Evolutionary conservation across 257 asterid species (phyloP), one percentile per base, ranked within the genome.

Genomic region (Solanum neorickii): DNA sequence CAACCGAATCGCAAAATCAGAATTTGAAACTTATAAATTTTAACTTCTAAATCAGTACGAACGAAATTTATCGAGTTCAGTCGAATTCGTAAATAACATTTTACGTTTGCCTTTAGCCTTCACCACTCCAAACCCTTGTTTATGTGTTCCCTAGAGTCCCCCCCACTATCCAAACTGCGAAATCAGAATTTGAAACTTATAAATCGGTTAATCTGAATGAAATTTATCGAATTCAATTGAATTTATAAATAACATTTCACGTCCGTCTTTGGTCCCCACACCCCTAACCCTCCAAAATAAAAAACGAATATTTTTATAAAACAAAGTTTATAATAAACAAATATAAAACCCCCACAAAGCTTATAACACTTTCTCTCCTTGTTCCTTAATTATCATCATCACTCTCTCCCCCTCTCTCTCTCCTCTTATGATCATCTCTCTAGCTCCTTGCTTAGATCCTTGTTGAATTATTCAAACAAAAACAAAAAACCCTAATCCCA

Each of bases 401-500:
- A 60, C 78, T 65, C 85, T 74, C 85, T 3, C n/a, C 7, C 59
- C 62, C 25, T 60, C 18, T 20, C 69, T 84, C 74, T 15, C 62
- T 46, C 60, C 56, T 39, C 41, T 60, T 44, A 35, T 83, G 70
- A 69, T 85, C 44, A 47, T 59, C 77, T 89, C 29, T 83, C 44
- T 77, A 47, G 86, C 12, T 86, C 72, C 37, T 39, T 12, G 52
- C 69, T 60, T 86, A 33, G 87, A 86, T 90, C 87, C 83, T 83
- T 75, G 77, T 90, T 90, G 86, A 70, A 18, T 85, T 90, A 83
- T 83, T 88, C 86, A 84, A 66, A 65, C 83, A 70, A 65, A 66
- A 27, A 62, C 39, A 33, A 86, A 39, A 83, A 76, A 72, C 87
- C 76, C 68, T 82, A 70, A 29, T 49, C 44, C 15, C 69, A 82